Evolutionary conservation across 441 rosid genomes (phyloP), one percentile per base, ranked within the genome.

Genomic region (Isatis lusitanica): DNA sequence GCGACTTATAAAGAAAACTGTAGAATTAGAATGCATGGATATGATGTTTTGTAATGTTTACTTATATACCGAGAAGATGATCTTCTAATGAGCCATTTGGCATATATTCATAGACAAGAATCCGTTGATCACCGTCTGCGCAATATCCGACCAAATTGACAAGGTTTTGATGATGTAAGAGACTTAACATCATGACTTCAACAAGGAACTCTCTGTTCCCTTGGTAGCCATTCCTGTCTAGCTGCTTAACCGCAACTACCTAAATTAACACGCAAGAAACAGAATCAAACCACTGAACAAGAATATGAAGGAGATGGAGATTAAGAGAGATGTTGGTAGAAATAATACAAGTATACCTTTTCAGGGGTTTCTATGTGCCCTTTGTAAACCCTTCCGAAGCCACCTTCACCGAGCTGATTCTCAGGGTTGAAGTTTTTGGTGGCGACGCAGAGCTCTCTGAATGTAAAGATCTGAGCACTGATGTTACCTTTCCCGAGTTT

Each of bases 121-220:
- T 80, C 78, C 96, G 82, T 60, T 92, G 97, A 43, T 88, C 88
- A 1, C 96, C 97, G 26, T 88, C 97, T 42, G 88, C 83, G 74
- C 97, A 94, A 63, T 92, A 90, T 73, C 98, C 99, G n/a, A 88
- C 96, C 76, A 90, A 79, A 71, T 79, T 90, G 62, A 92, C 98
- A 61, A 94, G 97, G 81, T 94, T 79, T 47, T 86, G 83, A 66
- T 94, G 93, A 78, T 87, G 88, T 74, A 91, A 90, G 57, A 94
- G 86, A 81, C 98, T 91, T 73, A 94, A 79, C 89, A 94, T 85
- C 86, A 92, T 71, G 69, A 94, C 94, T 83, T 94, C 99, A 48
- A 92, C 92, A 5, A 94, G 90, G 71, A 94, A 94, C 73, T 94
- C 99, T 77, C 97, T 78, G 79, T 94, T 90, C 60, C 99, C 99